These are phyloP conservation scores for Jatropha multifida DNA, from an alignment of 441 rosid species.

Conservation along the genomic window DNA sequence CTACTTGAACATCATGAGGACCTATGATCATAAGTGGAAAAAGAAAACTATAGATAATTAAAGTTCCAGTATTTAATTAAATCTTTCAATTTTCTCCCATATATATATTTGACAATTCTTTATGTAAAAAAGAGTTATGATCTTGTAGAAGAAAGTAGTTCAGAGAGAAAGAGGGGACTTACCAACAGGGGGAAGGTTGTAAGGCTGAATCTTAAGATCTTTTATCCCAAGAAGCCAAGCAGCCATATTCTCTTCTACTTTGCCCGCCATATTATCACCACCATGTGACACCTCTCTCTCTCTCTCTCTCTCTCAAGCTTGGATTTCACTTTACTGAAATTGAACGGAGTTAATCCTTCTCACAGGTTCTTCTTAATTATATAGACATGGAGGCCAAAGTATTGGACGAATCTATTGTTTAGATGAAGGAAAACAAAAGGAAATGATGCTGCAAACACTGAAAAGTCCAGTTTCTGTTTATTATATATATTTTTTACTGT, in stretches of 20 bases:
- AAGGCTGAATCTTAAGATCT: slow-evolving; percentile 52
- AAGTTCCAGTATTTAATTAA: not conserved
- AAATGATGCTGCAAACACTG: no score
- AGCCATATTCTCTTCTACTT: slow-evolving; percentile 47
- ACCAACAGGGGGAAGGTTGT: slow-evolving; percentile 52
- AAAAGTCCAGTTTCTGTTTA: no score
- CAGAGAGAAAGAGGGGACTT: not conserved
- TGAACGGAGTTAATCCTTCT: no score
- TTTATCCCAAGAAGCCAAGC: slow-evolving; percentile 61
- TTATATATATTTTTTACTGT: no score
- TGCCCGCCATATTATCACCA: not conserved
- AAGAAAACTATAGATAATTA: not conserved
- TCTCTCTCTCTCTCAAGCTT: no score
- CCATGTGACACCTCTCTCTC: slow-evolving; percentile 23
- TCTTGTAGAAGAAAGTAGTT: not conserved
- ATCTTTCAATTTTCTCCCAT: not conserved
- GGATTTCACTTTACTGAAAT: no score
- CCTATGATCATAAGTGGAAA: slow-evolving; percentile 32
- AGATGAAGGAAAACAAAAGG: no score
- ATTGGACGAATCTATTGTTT: no score
- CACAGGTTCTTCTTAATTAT: no score
- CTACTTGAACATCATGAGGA: slow-evolving; percentile 73
- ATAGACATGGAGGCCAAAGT: no score
- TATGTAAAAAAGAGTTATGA: no score
- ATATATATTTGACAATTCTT: no score